A percentile compares a stretch with the other conserved stretches of the same genome.
phyloP scores from a whole-genome alignment of 345 rosid genomes.

The Lepidium aucheri region DNA sequence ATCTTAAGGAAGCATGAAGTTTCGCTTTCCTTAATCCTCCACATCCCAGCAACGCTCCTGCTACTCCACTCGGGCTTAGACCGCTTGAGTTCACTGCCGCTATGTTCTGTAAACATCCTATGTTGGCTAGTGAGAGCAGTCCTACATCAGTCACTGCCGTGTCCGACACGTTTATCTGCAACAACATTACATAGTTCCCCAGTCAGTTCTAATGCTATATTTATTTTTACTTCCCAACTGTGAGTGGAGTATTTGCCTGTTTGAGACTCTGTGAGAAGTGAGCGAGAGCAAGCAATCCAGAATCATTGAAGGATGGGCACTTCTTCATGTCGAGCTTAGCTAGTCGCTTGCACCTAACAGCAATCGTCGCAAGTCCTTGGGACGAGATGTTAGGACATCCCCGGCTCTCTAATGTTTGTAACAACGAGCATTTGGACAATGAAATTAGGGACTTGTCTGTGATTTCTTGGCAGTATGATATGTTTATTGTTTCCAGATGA shows the following conservation, averaged over 20 bases:
- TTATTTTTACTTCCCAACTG: background rate
- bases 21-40: conserved; percentile 37
- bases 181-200: conserved; percentile 8
- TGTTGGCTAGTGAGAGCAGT: conserved; percentile 29
- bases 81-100: conserved; percentile 32
- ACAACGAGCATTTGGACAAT: conserved; percentile 29
- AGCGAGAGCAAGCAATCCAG: conserved; percentile 38
- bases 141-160: conserved; percentile 41
- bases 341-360: conserved; percentile 31
- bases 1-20: conserved; percentile 33
- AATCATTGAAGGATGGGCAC: conserved; percentile 33
- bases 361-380: conserved; percentile 34
- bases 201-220: background rate
- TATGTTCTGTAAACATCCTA: conserved; percentile 34
- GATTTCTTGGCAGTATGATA: conserved; percentile 36
- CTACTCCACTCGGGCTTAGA: conserved; percentile 38
- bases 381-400: conserved; percentile 37
- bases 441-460: conserved; percentile 34
- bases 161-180: conserved; percentile 43
- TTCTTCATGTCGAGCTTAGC: conserved; percentile 38
- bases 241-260: conserved; percentile 21
- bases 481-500: conserved; percentile 32
- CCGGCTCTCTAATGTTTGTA: conserved; percentile 34
- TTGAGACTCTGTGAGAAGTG: conserved; percentile 35
- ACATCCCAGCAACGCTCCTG: conserved; percentile 39